These are phyloP conservation scores for Phytophthora cajani DNA, from an alignment of 352 stramenopile species.

Conservation along the genomic window DNA sequence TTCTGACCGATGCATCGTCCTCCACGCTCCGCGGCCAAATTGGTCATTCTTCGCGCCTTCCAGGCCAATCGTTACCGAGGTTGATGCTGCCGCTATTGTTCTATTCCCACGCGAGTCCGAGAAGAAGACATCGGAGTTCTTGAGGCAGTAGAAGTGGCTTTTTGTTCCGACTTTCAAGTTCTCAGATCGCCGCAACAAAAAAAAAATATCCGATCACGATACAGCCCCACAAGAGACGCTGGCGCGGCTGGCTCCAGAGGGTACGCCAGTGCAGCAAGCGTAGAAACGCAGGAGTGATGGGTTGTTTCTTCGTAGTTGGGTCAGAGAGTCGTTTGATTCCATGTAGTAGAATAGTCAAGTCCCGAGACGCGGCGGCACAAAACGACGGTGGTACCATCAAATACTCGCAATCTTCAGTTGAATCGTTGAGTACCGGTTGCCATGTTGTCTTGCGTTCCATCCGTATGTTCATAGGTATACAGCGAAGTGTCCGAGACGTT, in stretches of 20 bases:
- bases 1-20: slow-evolving; percentile 19
- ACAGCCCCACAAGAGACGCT: slow-evolving; percentile 34
- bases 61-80: slow-evolving; percentile 15
- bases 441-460: too few species aligned
- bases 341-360: too few species aligned
- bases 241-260: slow-evolving; percentile 1
- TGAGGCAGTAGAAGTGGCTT: slow-evolving; percentile 24
- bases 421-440: too few species aligned
- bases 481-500: too few species aligned
- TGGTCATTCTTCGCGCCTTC: slow-evolving; percentile 31
- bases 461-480: too few species aligned
- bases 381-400: too few species aligned
- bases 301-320: too few species aligned
- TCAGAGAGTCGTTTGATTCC: too few species aligned
- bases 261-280: slow-evolving; percentile 11
- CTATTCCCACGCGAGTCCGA: slow-evolving; percentile 7
- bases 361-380: too few species aligned
- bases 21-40: slow-evolving; percentile 22
- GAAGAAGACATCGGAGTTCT: slow-evolving; percentile 12
- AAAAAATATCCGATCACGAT: slow-evolving; percentile 37
- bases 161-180: slow-evolving; percentile 11
- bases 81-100: not conserved
- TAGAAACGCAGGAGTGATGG: slow-evolving; percentile 9
- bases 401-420: too few species aligned
- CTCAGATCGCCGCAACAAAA: slow-evolving; percentile 28